A percentile compares a stretch with the other conserved stretches of the same genome.
These are phyloP conservation scores for Nannizziopsis arthrosporioides DNA, from an alignment of 2,329 filamentous ascomycete genomes.

Conservation along the genomic window DNA sequence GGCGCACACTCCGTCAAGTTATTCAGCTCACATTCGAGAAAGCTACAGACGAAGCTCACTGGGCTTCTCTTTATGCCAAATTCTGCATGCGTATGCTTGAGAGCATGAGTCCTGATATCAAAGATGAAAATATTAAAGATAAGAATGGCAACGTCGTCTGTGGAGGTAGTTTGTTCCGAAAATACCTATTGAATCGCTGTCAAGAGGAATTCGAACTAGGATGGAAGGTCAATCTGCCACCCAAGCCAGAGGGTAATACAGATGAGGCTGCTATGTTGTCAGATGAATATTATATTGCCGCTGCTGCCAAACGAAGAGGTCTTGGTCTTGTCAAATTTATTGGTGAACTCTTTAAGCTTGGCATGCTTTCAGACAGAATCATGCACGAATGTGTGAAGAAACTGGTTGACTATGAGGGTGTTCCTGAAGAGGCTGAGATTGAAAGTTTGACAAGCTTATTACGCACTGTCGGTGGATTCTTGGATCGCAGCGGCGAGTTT, in stretches of 20 bases:
- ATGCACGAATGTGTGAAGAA: conserved; percentile 99
- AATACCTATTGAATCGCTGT: conserved; percentile 95
- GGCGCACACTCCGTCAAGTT: conserved; percentile 87
- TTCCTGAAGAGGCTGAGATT: conserved; percentile 90
- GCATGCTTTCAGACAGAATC: conserved; percentile 96
- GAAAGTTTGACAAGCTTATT: conserved; percentile 91
- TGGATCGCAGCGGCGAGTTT: conserved; percentile 65
- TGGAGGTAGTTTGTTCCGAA: conserved; percentile 89
- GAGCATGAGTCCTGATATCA: conserved; percentile 87
- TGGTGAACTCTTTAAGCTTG: conserved; percentile 95
- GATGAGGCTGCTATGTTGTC: conserved; percentile 74
- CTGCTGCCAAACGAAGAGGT: conserved; percentile 89
- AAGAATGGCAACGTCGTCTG: conserved; percentile 78
- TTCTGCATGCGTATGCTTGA: conserved; percentile 97
- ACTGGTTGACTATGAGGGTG: conserved; percentile 84
- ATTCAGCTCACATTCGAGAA: conserved; percentile 99
- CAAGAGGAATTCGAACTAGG: conserved; percentile 98
- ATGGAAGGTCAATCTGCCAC: conserved; percentile 81
- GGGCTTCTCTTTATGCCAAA: conserved; percentile 97
- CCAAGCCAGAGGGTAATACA: conserved; percentile 58
- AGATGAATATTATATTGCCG: conserved; percentile 90
- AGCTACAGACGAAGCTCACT: conserved; percentile 94
- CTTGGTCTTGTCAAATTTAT: conserved; percentile 98
- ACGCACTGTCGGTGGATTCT: conserved; percentile 76
- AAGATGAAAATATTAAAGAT: conserved; percentile 88